These are phyloP conservation scores for Taphrina populina DNA, from an alignment of 1,139 yeast genomes.

Conservation along the genomic window DNA sequence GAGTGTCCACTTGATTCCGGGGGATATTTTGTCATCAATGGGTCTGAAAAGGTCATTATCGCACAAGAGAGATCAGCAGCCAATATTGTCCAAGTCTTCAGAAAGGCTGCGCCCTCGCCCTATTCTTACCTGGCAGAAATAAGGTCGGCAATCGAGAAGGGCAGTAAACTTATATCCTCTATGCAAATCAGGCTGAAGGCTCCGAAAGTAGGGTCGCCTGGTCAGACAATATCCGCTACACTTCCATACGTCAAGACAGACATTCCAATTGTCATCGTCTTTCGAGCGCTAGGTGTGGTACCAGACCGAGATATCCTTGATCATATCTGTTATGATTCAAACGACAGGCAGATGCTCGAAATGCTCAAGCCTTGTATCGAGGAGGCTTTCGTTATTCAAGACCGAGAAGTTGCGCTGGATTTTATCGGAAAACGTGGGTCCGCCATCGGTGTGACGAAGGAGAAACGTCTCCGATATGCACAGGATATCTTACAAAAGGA, in stretches of 20 bases:
- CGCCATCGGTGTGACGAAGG: constrained; percentile 88
- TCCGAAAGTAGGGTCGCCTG: constrained; percentile 45
- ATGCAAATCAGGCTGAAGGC: constrained; percentile 78
- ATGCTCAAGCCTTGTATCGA: constrained; percentile 99
- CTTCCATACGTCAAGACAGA: constrained; percentile 95
- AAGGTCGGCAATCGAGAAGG: constrained; percentile 93
- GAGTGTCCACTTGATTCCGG: constrained; percentile 99
- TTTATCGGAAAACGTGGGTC: constrained; percentile 98
- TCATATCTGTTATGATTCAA: constrained; percentile 95
- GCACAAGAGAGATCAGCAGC: constrained; percentile 99
- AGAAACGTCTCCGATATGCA: constrained; percentile 97
- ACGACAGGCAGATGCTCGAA: constrained; percentile 99
- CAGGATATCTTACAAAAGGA: constrained; percentile 94
- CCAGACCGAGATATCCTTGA: constrained; percentile 99
- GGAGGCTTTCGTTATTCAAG: constrained; percentile 97
- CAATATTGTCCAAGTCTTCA: constrained; percentile 95
- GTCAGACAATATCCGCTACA: constrained; percentile 83
- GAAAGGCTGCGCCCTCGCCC: constrained; percentile 96
- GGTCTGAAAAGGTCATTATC: constrained; percentile 95
- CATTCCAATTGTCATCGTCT: constrained; percentile 92
- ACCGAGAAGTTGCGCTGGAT: constrained; percentile 95
- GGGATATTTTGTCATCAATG: constrained; percentile 96
- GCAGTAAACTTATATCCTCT: constrained; percentile 88
- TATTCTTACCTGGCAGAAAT: constrained; percentile 95
- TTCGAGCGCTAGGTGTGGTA: constrained; percentile 95